A percentile compares a stretch with the other conserved stretches of the same genome.
Evolutionary conservation across 2,329 filamentous ascomycete genomes (phyloP).

Genomic region (Aspergillus sp.): DNA sequence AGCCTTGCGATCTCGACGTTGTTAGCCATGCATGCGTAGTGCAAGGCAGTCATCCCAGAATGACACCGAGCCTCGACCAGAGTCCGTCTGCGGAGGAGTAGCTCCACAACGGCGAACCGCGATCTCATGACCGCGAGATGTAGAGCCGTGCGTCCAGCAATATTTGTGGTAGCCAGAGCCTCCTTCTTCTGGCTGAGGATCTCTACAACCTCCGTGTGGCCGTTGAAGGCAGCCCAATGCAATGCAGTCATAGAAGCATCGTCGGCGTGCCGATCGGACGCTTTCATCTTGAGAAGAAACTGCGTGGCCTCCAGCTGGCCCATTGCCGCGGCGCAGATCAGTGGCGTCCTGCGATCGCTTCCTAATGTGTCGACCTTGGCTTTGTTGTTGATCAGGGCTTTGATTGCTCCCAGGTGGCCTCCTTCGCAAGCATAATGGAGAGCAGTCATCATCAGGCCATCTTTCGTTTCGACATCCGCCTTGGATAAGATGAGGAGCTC

Average conservation of each 20-base stretch:
- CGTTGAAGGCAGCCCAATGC: slow-evolving; percentile 40
- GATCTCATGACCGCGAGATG: slow-evolving; percentile 37
- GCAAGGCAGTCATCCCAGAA: slow-evolving; percentile 31
- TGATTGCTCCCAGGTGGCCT: slow-evolving; percentile 26
- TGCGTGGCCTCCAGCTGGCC: slow-evolving; percentile 28
- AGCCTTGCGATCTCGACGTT: slow-evolving; percentile 30
- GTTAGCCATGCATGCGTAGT: slow-evolving; percentile 37
- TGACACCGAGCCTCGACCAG: slow-evolving; percentile 30
- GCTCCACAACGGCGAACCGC: slow-evolving; percentile 38
- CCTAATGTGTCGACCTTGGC: slow-evolving; percentile 33
- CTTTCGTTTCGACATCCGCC: slow-evolving; percentile 38
- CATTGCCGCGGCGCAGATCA: slow-evolving; percentile 35
- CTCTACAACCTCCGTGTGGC: slow-evolving; percentile 36
- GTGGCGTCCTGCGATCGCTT: slow-evolving; percentile 32
- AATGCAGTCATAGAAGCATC: slow-evolving; percentile 37
- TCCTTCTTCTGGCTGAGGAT: slow-evolving; percentile 32
- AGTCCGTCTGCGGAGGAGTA: slow-evolving; percentile 33
- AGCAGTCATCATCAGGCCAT: slow-evolving; percentile 35
- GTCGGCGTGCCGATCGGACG: slow-evolving; percentile 25
- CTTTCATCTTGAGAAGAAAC: slow-evolving; percentile 32
- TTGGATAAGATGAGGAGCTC: slow-evolving; percentile 30
- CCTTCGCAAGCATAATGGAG: slow-evolving; percentile 36
- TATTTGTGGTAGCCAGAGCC: slow-evolving; percentile 25
- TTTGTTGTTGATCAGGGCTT: slow-evolving; percentile 31
- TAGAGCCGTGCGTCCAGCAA: slow-evolving; percentile 32